Conservation (phyloP, 2,329 filamentous ascomycete species). For the Epicoccum sorghinum region DNA sequence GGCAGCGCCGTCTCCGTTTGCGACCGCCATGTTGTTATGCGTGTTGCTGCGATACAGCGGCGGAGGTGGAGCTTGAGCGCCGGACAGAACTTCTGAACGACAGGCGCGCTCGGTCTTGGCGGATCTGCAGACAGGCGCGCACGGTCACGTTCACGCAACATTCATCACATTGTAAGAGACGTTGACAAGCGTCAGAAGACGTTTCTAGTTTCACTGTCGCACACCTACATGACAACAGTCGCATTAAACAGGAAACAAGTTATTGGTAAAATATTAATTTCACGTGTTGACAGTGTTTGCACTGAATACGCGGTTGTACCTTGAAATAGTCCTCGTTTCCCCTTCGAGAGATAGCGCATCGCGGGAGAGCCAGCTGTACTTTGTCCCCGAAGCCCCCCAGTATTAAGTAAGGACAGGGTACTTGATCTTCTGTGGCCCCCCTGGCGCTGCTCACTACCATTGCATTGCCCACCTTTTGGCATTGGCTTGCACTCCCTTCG, state of each 20-base stretch:
- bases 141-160: conserved; percentile 3
- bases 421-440: conserved; percentile 27
- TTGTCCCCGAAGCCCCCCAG: conserved; percentile 19
- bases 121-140: conserved; percentile 16
- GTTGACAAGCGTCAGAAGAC: background rate
- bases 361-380: conserved; percentile 38
- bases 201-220: background rate
- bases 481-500: conserved; percentile 37
- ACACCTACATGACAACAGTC: background rate
- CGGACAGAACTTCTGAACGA: conserved; percentile 14
- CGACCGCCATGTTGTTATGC: conserved; percentile 34
- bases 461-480: conserved; percentile 26
- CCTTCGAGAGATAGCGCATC: conserved; percentile 22
- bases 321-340: conserved; percentile 32
- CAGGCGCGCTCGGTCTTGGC: conserved; percentile 12
- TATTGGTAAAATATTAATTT: background rate
- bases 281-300: conserved; percentile 3
- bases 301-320: conserved; percentile 16
- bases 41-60: conserved; percentile 16
- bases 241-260: background rate
- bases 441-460: conserved; percentile 31
- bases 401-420: conserved; percentile 34
- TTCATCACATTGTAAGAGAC: background rate
- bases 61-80: conserved; percentile 13
- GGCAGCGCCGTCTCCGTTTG: conserved; percentile 31